These are phyloP conservation scores for Cairneyella variabilis DNA, from an alignment of 495 filamentous ascomycete species.

Conservation along the genomic window DNA sequence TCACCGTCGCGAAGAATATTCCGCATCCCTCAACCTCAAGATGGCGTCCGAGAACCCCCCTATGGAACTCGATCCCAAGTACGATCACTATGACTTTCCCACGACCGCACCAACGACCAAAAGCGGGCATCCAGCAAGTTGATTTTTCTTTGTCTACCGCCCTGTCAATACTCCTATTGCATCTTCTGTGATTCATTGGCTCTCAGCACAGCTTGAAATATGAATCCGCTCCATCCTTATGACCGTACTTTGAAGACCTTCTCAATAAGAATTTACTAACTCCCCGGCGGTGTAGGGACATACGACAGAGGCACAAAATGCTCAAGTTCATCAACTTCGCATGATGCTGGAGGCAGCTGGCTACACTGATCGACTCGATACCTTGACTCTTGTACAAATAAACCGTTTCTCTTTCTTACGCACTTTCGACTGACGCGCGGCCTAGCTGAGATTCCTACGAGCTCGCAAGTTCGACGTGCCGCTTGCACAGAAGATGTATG, in stretches of 20 bases:
- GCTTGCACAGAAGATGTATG: slow-evolving; percentile 81
- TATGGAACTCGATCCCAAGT: slow-evolving; percentile 76
- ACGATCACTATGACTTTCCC: slow-evolving; percentile 94
- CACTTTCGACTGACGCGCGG: slow-evolving; percentile 2
- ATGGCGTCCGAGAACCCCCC: slow-evolving; percentile 27
- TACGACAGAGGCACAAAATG: slow-evolving; percentile 85
- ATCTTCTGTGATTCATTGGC: too few species aligned
- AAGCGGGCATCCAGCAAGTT: too few species aligned
- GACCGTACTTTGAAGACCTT: too few species aligned
- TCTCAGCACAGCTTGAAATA: too few species aligned
- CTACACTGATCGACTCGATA: slow-evolving; percentile 83
- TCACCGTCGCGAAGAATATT: too few species aligned
- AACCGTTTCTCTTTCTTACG: neutral
- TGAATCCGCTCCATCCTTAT: too few species aligned
- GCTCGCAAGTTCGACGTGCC: slow-evolving; percentile 93
- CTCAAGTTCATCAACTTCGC: slow-evolving; percentile 80
- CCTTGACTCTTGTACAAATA: slow-evolving; percentile 69
- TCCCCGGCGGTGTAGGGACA: too few species aligned
- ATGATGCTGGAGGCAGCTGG: slow-evolving; percentile 78
- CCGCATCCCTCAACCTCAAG: too few species aligned
- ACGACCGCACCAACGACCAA: slow-evolving; percentile 63
- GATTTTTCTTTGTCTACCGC: too few species aligned
- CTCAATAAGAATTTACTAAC: too few species aligned
- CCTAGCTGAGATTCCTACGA: slow-evolving; percentile 80
- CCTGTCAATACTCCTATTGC: too few species aligned